phyloP scores from a whole-genome alignment of 1,284 basidiomycete genomes.

The Boletus semigastroideus region DNA sequence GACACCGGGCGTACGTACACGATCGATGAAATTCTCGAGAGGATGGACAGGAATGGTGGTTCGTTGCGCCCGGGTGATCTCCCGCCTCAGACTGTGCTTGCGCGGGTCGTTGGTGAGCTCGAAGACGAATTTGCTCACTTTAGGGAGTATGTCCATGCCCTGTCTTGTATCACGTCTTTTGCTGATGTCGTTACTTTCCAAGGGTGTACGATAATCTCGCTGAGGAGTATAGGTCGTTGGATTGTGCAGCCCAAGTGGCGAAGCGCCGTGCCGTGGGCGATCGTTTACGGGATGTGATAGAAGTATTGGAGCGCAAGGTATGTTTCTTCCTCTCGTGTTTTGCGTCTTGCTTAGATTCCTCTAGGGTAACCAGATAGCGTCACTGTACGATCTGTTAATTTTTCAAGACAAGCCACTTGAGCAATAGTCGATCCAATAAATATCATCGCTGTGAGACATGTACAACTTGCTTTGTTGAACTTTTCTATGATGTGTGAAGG shows the following conservation, averaged over 20 bases:
- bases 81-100: conserved; percentile 82
- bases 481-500: neutral
- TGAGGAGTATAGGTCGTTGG: conserved; percentile 87
- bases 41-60: conserved; percentile 29
- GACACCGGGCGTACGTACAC: conserved; percentile 8
- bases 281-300: conserved; percentile 86
- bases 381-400: conserved; percentile 74
- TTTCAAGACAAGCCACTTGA: conserved; percentile 65
- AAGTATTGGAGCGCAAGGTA: conserved; percentile 86
- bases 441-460: neutral
- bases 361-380: conserved; percentile 86
- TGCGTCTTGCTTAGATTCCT: conserved; percentile 1
- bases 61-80: conserved; percentile 33
- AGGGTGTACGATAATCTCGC: conserved; percentile 88
- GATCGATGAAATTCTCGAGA: conserved; percentile 29
- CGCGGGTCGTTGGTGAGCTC: conserved; percentile 76
- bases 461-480: neutral
- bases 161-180: conserved; percentile 1
- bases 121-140: conserved; percentile 92
- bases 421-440: conserved; percentile 8
- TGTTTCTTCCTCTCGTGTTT: conserved; percentile 8
- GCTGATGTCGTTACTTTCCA: conserved; percentile 10
- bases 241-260: conserved; percentile 73
- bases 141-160: conserved; percentile 60
- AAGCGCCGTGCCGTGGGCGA: conserved; percentile 81